Conservation (phyloP, 2,329 filamentous ascomycete species). For the Neurospora sp. region DNA sequence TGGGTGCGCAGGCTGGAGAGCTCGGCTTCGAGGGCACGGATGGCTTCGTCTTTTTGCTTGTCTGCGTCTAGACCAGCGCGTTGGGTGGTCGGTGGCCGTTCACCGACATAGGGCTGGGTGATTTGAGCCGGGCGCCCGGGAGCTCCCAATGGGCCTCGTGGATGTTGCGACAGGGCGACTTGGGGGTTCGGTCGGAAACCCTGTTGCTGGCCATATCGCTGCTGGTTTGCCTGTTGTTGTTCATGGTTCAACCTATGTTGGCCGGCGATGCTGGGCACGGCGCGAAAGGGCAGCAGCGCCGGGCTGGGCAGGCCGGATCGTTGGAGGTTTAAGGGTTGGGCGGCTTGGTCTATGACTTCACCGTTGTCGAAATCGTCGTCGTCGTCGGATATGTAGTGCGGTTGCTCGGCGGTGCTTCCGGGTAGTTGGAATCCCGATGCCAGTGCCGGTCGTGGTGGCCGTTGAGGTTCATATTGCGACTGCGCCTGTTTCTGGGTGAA, state of each 20-base stretch:
- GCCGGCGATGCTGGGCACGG: slow-evolving; percentile 6
- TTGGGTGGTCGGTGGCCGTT: slow-evolving; percentile 20
- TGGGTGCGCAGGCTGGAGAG: slow-evolving; percentile 44
- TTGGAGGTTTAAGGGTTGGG: slow-evolving; percentile 27
- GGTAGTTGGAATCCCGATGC: slow-evolving; percentile 9
- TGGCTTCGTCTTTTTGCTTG: slow-evolving; percentile 25
- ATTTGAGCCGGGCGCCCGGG: slow-evolving; percentile 2
- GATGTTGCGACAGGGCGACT: no score
- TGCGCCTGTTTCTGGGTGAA: slow-evolving; percentile 42
- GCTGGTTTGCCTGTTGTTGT: slow-evolving; percentile 3
- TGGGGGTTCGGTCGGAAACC: not conserved
- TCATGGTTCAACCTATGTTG: slow-evolving; percentile 17
- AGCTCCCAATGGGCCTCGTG: no score
- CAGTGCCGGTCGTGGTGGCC: not conserved
- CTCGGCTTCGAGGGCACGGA: slow-evolving; percentile 41
- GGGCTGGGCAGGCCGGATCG: slow-evolving; percentile 27
- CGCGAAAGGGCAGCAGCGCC: slow-evolving; percentile 19
- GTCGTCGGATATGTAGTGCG: slow-evolving; percentile 38
- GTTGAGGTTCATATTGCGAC: slow-evolving; percentile 13
- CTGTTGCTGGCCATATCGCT: not conserved
- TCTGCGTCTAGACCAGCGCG: slow-evolving; percentile 10
- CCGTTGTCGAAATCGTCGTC: slow-evolving; percentile 43
- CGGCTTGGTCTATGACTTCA: slow-evolving; percentile 40
- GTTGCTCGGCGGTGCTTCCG: slow-evolving; percentile 15
- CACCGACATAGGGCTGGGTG: slow-evolving; percentile 21